Evolutionary conservation across 2,329 filamentous ascomycete genomes (phyloP).

Genomic region (Xylaria sp.): DNA sequence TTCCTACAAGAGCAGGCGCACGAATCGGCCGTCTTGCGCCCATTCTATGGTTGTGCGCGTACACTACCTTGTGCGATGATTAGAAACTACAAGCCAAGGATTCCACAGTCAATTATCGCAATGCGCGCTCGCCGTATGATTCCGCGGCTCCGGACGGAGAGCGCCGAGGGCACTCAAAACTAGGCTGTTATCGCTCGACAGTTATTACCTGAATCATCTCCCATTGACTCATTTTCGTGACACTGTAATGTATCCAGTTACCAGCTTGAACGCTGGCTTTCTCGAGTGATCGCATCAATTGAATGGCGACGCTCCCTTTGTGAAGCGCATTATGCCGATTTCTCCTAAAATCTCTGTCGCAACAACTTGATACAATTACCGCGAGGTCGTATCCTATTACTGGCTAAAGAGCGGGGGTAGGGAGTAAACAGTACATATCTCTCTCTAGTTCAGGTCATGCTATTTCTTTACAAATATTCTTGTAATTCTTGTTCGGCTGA

Average conservation of each 20-base stretch:
- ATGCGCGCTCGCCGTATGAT: background rate
- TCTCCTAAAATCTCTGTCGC: constrained; percentile 24
- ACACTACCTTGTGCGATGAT: background rate
- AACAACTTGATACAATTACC: constrained; percentile 18
- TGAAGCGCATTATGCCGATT: constrained; percentile 27
- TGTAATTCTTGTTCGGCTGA: background rate
- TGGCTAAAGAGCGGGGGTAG: constrained; percentile 20
- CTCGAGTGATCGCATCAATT: constrained; percentile 14
- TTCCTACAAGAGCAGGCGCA: constrained; percentile 16
- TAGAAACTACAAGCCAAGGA: background rate
- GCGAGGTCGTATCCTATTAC: constrained; percentile 24
- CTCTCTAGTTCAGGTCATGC: background rate
- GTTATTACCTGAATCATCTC: constrained; percentile 12
- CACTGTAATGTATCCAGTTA: constrained; percentile 14
- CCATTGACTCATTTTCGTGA: constrained; percentile 19
- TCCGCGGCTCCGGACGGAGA: constrained; percentile 13
- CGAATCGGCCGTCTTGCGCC: background rate
- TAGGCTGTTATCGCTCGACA: constrained; percentile 21
- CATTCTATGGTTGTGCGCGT: constrained; percentile 14
- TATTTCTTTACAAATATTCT: background rate
- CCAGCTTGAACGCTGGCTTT: constrained; percentile 9
- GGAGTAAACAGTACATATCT: background rate
- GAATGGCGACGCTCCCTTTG: constrained; percentile 1
- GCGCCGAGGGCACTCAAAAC: constrained; percentile 6
- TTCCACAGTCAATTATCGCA: constrained; percentile 16